Evolutionary conservation across 768 basidiomycete genomes (phyloP).

Genomic region (Xerocomus spinulosus): DNA sequence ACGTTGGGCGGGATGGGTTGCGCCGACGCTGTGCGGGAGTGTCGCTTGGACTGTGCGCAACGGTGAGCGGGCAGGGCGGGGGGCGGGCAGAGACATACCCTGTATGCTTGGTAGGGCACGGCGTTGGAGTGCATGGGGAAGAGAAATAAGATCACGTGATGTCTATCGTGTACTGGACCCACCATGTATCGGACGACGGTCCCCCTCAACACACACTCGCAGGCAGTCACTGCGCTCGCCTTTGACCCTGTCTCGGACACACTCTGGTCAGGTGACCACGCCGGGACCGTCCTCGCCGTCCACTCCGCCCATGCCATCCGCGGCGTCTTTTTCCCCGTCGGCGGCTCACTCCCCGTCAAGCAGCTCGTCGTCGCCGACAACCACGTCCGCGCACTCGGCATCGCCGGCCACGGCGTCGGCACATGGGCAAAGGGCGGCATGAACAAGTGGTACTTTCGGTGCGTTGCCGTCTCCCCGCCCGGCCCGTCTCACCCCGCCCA

Average conservation of each 20-base stretch:
- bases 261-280: conserved; percentile 77
- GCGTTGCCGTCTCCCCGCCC: neutral
- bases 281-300: conserved; percentile 66
- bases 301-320: conserved; percentile 59
- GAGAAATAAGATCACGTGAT: conserved; percentile 15
- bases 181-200: conserved; percentile 19
- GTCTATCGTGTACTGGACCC: neutral
- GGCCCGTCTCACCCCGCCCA: conserved; percentile 27
- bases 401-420: conserved; percentile 62
- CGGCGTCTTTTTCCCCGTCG: conserved; percentile 72
- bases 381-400: conserved; percentile 62
- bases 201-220: conserved; percentile 17
- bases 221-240: conserved; percentile 68
- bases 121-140: conserved; percentile 13
- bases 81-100: conserved; percentile 18
- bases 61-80: neutral
- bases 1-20: conserved; percentile 23
- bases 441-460: conserved; percentile 81
- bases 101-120: conserved; percentile 52
- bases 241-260: conserved; percentile 92
- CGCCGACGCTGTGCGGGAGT: conserved; percentile 38
- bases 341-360: conserved; percentile 62
- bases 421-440: conserved; percentile 81
- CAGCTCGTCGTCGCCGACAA: conserved; percentile 77
- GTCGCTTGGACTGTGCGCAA: conserved; percentile 47